Base-by-base conservation (phyloP, 2,329 filamentous ascomycete species). In the Stenocarpella maydis region DNA sequence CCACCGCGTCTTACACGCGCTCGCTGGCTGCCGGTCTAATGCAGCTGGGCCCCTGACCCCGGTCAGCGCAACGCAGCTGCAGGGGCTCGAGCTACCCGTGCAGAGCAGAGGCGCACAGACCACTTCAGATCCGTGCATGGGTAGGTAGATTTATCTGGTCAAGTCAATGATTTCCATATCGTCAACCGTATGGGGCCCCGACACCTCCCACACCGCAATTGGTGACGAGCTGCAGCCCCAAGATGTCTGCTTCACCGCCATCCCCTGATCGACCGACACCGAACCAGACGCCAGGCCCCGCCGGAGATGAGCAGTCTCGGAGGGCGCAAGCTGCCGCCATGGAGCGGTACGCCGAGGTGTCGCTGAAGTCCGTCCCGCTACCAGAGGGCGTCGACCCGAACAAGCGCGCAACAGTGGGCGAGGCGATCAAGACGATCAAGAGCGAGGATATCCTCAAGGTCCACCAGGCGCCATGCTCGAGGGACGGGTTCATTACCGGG, bases 401-500 rank as follows among this genome's bases (percentile, higher is more conserved):
- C 49, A 69, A 69, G 63, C 70, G 70, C 28, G 78, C 73, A 79
- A 78, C 77, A 78, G 77, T 90, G n/a, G 78, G 80, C 45, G 90
- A 93, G 50, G 92, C 88, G 0, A 83, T 95, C 61, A 87, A 88
- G 71, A 88, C 86, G 58, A 90, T 95, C 71, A 89, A 89, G 71
- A 77, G 85, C 47, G 84, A 90, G 47, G 93, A 95, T 75, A 92
- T 95, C 72, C 79, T 88, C 53, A 88, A 89, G 53, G 84, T 97
- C 65, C 91, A 95, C 78, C 91, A 92, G 79, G 87, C 90, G 69
- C 95, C 95, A 0, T 98, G 96, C 79, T 92, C 93, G 24, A 86
- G 95, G 71, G 91, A 97, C 77, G 91, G 93, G 2, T 84, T 97
- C 65, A 82, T 98, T 74, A 90, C 92, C 1, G 96, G 94, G 28